These are phyloP conservation scores for Sporothrix curviconia DNA, from an alignment of 2,329 filamentous ascomycete species.

Conservation along the genomic window DNA sequence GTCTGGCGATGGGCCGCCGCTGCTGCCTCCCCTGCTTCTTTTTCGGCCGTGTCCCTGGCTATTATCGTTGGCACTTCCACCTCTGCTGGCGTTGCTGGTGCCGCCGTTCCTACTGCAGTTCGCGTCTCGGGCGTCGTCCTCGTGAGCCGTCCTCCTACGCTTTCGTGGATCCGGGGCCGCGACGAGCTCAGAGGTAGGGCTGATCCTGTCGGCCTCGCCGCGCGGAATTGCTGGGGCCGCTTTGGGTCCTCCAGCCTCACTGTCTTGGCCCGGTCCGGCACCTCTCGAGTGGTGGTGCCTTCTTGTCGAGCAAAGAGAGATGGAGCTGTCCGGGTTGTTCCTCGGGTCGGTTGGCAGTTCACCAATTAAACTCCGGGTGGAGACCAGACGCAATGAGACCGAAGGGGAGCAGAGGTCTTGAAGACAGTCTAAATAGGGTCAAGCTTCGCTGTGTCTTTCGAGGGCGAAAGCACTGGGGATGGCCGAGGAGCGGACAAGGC, in stretches of 20 bases:
- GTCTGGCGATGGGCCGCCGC: background rate
- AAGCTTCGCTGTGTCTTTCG: too few species aligned
- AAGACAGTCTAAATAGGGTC: too few species aligned
- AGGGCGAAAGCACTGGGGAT: too few species aligned
- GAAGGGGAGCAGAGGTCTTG: too few species aligned
- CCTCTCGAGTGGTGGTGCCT: background rate
- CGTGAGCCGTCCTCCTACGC: constrained; percentile 1
- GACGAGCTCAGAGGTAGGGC: background rate
- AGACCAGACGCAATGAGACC: too few species aligned
- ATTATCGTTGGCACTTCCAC: background rate
- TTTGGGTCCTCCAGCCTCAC: constrained; percentile 1
- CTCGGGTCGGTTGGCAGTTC: too few species aligned
- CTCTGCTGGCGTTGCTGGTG: background rate
- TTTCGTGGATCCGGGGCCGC: background rate
- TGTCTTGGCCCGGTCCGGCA: background rate
- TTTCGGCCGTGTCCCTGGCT: background rate
- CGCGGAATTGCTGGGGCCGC: background rate
- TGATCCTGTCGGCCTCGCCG: background rate
- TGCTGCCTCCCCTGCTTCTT: background rate
- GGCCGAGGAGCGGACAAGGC: too few species aligned
- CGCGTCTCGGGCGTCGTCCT: too few species aligned
- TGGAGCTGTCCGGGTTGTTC: too few species aligned
- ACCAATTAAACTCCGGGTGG: too few species aligned
- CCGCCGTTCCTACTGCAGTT: too few species aligned
- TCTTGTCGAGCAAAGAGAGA: too few species aligned